Conservation (phyloP, 352 stramenopile genomes). For the Globisporangium uncinulatum region DNA sequence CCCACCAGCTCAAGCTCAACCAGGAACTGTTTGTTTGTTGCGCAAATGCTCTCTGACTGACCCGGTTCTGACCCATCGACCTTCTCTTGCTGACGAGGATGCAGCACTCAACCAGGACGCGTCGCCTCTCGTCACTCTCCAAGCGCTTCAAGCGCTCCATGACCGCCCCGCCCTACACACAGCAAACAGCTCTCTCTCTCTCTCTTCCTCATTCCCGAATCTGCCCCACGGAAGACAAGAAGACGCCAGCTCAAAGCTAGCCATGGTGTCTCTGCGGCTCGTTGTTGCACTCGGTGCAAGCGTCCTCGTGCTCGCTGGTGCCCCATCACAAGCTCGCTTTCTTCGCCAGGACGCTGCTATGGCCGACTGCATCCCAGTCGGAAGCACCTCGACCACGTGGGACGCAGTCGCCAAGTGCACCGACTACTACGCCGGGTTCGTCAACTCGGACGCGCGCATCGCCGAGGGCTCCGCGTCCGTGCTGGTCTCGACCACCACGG, state of each 20-base stretch:
- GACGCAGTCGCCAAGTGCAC: slow-evolving; percentile 21
- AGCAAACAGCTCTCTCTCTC: not conserved
- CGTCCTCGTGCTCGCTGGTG: not conserved
- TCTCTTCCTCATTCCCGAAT: not conserved
- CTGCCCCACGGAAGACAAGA: not conserved
- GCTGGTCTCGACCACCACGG: slow-evolving; percentile 7
- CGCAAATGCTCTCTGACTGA: not conserved
- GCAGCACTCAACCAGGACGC: too few species aligned
- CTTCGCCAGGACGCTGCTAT: slow-evolving; percentile 1
- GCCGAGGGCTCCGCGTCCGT: slow-evolving; percentile 18
- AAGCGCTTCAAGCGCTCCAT: not conserved
- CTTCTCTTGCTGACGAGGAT: not conserved
- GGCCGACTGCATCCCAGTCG: slow-evolving; percentile 9
- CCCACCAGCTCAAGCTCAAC: too few species aligned
- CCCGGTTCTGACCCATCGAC: not conserved
- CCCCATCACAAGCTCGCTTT: not conserved
- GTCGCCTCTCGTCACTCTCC: too few species aligned
- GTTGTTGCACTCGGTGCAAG: not conserved
- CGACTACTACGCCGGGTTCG: slow-evolving; percentile 23
- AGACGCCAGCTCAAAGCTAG: not conserved
- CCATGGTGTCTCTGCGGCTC: not conserved
- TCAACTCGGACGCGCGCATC: slow-evolving; percentile 21
- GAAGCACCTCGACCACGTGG: slow-evolving; percentile 15
- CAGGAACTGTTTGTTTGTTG: too few species aligned
- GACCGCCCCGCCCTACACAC: not conserved